Evolutionary conservation across 2,329 filamentous ascomycete species (phyloP), one percentile per base, ranked within the genome.

Genomic region (Fusarium sp.): DNA sequence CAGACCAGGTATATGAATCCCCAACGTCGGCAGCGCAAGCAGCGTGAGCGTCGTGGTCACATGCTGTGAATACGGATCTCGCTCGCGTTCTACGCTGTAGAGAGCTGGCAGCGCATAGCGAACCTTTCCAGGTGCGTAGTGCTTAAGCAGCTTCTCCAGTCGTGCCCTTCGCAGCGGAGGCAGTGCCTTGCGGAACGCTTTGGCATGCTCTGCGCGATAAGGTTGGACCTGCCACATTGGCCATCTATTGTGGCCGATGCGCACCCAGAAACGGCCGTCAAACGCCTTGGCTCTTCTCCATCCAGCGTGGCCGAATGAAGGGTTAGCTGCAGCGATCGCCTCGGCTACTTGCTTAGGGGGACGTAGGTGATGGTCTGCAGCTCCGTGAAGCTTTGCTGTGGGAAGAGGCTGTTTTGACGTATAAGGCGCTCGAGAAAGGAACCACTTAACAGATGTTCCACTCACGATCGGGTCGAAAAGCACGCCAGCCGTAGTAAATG

Each of bases 181-280:
- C 4, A 89, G 79, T 0, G 79, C 79, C 40, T 81, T 81, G 18
- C 85, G 82, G 66, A 89, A 88, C 0, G 77, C 66, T 68, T 86
- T 85, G 40, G 81, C 80, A 62, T 85, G 77, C 34, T 80, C 79
- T 2, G 72, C 67, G 4, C 79, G 74, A 68, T 86, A 85, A 0
- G 87, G 87, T 34, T 80, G 80, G 3, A 89, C 66, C 18, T 79
- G 74, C 17, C 86, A 77, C 15, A 75, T 75, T 50, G 79, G 79
- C 5, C 81, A 81, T 8, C 83, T 77, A 7, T 83, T 81, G 46
- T 82, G 78, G 20, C 78, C 77, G 11, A 88, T 57, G 17, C 83
- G 81, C 17, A 90, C 77, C 89, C 89, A 91, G 77, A 85, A 91
- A 3, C 89, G 86, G 0, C 87, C 86, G 75, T 91, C 89, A 79